These are phyloP conservation scores for Fusarium sp. DNA, from an alignment of 2,329 filamentous ascomycete species.

Conservation along the genomic window DNA sequence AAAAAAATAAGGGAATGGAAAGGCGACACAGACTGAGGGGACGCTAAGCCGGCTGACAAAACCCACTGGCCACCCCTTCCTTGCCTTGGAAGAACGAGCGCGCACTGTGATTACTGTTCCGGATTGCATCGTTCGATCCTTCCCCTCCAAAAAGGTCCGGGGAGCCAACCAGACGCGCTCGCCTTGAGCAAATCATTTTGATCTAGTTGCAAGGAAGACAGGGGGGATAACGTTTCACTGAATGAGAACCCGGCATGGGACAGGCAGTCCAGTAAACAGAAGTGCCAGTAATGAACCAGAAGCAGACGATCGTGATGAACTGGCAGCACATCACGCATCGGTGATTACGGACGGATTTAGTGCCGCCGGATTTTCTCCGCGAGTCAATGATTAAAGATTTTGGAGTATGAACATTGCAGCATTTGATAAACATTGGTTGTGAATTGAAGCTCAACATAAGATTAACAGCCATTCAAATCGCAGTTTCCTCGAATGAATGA, in stretches of 20 bases:
- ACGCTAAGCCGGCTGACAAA: conserved; percentile 42
- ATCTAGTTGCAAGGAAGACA: conserved; percentile 9
- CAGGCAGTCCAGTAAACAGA: conserved; percentile 20
- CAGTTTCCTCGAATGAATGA: conserved; percentile 11
- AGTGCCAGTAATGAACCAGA: conserved; percentile 23
- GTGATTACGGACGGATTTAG: neutral
- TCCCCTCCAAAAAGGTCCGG: conserved; percentile 35
- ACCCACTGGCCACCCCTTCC: conserved; percentile 24
- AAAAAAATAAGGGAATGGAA: conserved; percentile 33
- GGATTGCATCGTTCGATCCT: conserved; percentile 49
- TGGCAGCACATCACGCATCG: conserved; percentile 24
- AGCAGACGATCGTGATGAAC: conserved; percentile 31
- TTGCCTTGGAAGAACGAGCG: neutral
- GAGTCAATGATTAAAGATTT: neutral
- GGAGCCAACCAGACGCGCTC: conserved; percentile 32
- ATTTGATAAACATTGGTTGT: neutral
- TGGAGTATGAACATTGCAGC: neutral
- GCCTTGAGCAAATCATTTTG: conserved; percentile 11
- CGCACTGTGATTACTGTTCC: conserved; percentile 43
- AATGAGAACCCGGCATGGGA: conserved; percentile 10
- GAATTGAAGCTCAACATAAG: conserved; percentile 15
- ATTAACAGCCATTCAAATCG: neutral
- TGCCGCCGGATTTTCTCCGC: conserved; percentile 7
- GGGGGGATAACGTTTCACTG: conserved; percentile 21
- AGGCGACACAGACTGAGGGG: conserved; percentile 25